Evolutionary conservation across 1,284 basidiomycete genomes (phyloP), one percentile per base, ranked within the genome.

Genomic region (Hymenochaete sp.): DNA sequence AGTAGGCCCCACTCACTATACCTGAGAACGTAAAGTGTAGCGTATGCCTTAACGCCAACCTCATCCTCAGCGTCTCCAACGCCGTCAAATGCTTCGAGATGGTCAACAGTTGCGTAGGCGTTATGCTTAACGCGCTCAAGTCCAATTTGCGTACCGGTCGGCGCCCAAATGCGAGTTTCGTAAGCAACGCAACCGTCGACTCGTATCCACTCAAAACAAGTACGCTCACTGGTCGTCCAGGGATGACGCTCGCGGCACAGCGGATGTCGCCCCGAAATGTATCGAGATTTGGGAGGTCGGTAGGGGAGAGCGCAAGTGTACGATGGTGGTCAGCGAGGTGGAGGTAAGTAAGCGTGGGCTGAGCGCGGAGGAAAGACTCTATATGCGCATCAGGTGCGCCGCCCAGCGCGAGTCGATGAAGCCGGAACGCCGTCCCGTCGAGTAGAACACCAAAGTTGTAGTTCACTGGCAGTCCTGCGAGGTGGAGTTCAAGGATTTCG

Each of bases 21-120:
- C 79, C 78, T 19, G 73, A 72, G 47, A 79, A 65, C 24, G 77
- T 68, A 54, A 73, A 77, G 53, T 80, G 77, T 28, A 80, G 65
- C 1, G 77, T 80, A 54, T 80, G 77, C 37, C 77, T 63, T 16
- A 82, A 63, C n/a, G 78, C 77, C 38, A 82, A 69, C 52, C 66
- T 68, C 42, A 81, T 65, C 49, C 67, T 68, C 55, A 81, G 63
- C 32, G 60, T 64, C 56, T 75, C 68, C 38, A 81, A 57, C 42
- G 63, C 63, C 35, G 66, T 61, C 44, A 80, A 64, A 56, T 72
- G 66, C 24, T 61, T 64, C 37, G 78, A 72, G 53, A 79, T 60
- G 57, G 73, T 73, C 48, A 73, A 66, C 38, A 81, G 64, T 38
- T 78, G 66, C 43, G 66, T 59, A 27, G 75, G 76, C 21, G 77